Evolutionary conservation across 208 protist species (phyloP), one percentile per base, ranked within the genome.

Genomic region (Endotrypanum monterogeii): DNA sequence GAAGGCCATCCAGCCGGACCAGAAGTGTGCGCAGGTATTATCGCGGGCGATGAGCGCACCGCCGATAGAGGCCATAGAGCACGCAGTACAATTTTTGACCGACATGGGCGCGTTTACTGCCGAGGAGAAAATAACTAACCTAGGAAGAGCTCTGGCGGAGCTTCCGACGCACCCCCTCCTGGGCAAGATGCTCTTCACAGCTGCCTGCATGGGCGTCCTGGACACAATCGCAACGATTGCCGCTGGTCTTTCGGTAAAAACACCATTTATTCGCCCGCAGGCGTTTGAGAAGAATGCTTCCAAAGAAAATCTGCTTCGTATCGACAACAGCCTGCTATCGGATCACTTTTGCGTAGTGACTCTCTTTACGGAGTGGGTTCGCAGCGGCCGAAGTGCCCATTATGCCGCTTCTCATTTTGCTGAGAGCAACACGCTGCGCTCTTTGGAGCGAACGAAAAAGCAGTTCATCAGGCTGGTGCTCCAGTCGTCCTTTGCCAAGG

Each of bases 131-230:
- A 82, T 96, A 76, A 96, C 94, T 23, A 91, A 89, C 71, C 73
- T 97, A 28, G 94, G 94, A 14, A 65, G 83, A 37, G 88, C 89
- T 23, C 81, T 98, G n/a, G 92, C 91, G 56, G 82, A 86, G 73
- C 76, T 98, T 57, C 94, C 94, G 44, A 79, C 94, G 60, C 89
- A 94, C 73, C 94, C 94, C n/a, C 74, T 91, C n/a, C 85, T 96
- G 28, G 93, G 91, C 32, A 97, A 96, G 81, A 97, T 96, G 92
- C 84, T 98, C n/a, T 86, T 98, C 68, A 81, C 85, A n/a, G 92
- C 87, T 20, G 82, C 87, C 46, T 94, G 89, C 76, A 90, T 98
- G 48, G 93, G 93, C 58, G 91, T 96, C 39, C 80, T 98, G 41
- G 92, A 97, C 51, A 84, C 93, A 3, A 80, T 96, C 51, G 87